Percentiles rank a stretch among this genome's conserved stretches.
phyloP scores from a whole-genome alignment of 805 yeast species.

The Phaffomyces thermotolerans region DNA sequence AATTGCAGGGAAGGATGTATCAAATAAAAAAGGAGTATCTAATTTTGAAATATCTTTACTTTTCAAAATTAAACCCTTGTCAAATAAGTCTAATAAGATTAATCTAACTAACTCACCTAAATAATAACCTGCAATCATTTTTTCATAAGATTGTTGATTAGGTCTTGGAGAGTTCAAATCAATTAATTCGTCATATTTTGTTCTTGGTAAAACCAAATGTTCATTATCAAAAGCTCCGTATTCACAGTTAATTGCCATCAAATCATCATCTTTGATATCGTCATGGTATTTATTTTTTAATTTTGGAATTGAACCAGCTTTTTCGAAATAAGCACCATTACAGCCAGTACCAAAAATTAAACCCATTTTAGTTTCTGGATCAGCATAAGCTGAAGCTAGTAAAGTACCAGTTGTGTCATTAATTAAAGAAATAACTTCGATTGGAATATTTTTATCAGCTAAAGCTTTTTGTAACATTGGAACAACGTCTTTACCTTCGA shows the following conservation, averaged over 20 bases:
- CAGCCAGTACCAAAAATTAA: slow-evolving; percentile 96
- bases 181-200: slow-evolving; percentile 74
- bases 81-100: slow-evolving; percentile 63
- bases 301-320: slow-evolving; percentile 67
- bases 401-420: slow-evolving; percentile 97
- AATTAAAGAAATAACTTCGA: slow-evolving; percentile 83
- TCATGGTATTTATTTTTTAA: slow-evolving; percentile 59
- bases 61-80: slow-evolving; percentile 59
- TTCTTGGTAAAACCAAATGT: slow-evolving; percentile 76
- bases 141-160: slow-evolving; percentile 91
- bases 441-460: slow-evolving; percentile 58
- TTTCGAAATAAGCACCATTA: slow-evolving; percentile 93
- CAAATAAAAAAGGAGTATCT: slow-evolving; percentile 63
- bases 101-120: slow-evolving; percentile 87
- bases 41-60: slow-evolving; percentile 62
- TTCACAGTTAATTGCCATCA: slow-evolving; percentile 97
- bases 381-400: slow-evolving; percentile 91
- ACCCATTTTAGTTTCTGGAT: slow-evolving; percentile 86
- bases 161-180: slow-evolving; percentile 92
- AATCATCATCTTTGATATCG: slow-evolving; percentile 56
- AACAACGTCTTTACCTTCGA: slow-evolving; percentile 91
- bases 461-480: slow-evolving; percentile 82
- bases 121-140: slow-evolving; percentile 96
- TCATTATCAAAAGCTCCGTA: slow-evolving; percentile 97
- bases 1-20: slow-evolving; percentile 80